A percentile compares a stretch with the other conserved stretches of the same genome.
These are phyloP conservation scores for Camellia oleifera DNA, from an alignment of 179 eudicot genomes.

Conservation along the genomic window DNA sequence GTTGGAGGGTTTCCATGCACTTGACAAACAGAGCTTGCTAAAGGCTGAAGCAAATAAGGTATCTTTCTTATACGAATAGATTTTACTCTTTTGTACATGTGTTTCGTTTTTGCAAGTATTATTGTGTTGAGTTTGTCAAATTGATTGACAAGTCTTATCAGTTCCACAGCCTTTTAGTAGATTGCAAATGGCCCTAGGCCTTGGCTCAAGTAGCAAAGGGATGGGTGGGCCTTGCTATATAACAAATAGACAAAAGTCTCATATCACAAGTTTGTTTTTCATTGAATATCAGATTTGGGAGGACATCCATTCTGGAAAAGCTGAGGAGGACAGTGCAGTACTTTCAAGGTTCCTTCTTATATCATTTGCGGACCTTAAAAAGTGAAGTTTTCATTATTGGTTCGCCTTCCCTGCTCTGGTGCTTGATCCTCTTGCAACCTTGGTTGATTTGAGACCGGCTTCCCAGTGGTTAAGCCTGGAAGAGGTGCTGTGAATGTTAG, in stretches of 20 bases:
- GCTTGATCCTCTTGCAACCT: slow-evolving; percentile 79
- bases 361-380: slow-evolving; percentile 92
- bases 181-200: not conserved
- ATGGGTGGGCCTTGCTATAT: too few relatives aligned
- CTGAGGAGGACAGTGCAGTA: slow-evolving; percentile 67
- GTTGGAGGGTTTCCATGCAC: slow-evolving; percentile 69
- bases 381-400: slow-evolving; percentile 79
- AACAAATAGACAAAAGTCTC: not conserved
- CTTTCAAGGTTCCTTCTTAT: slow-evolving; percentile 82
- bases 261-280: not conserved
- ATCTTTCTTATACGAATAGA: not conserved
- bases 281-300: slow-evolving; percentile 63
- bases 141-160: not conserved
- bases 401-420: slow-evolving; percentile 88
- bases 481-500: slow-evolving; percentile 45
- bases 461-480: slow-evolving; percentile 60
- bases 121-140: not conserved
- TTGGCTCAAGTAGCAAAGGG: too few relatives aligned
- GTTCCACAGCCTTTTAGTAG: not conserved
- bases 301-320: slow-evolving; percentile 70
- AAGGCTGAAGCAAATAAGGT: slow-evolving; percentile 83
- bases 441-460: slow-evolving; percentile 72
- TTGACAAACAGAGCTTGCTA: slow-evolving; percentile 64
- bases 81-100: not conserved
- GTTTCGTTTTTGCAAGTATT: not conserved